Conservation (phyloP, 352 stramenopile species). For the Globisporangium cylindrosporum region DNA sequence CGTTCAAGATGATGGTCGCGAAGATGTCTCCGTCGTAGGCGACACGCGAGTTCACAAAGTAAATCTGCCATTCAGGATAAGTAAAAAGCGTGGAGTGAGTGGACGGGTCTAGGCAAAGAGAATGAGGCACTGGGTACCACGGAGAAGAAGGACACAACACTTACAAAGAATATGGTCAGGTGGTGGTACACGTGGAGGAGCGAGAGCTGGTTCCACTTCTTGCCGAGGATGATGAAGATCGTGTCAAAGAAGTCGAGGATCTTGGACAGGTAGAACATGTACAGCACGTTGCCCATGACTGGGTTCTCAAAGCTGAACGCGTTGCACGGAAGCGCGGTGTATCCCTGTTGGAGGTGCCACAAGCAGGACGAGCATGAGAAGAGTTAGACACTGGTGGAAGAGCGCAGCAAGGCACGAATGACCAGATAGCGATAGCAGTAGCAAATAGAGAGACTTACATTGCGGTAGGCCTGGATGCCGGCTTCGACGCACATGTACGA, state of each 20-base stretch:
- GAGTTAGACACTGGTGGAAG: background rate
- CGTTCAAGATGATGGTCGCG: slow-evolving; percentile 95
- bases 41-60: slow-evolving; percentile 95
- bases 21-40: slow-evolving; percentile 97
- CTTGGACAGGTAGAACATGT: slow-evolving; percentile 99
- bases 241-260: slow-evolving; percentile 92
- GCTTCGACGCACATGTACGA: slow-evolving; percentile 97
- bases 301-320: slow-evolving; percentile 86
- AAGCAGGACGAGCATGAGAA: too few relatives aligned
- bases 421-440: background rate
- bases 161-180: slow-evolving; percentile 92
- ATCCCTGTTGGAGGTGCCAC: slow-evolving; percentile 36
- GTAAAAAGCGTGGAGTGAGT: background rate
- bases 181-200: slow-evolving; percentile 99
- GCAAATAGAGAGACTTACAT: slow-evolving; percentile 30
- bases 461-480: slow-evolving; percentile 90
- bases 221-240: slow-evolving; percentile 98
- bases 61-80: slow-evolving; percentile 60
- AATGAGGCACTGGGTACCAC: background rate
- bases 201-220: slow-evolving; percentile 97
- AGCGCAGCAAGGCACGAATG: background rate
- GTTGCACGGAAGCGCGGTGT: slow-evolving; percentile 93
- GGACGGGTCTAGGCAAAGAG: too few relatives aligned
- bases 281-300: slow-evolving; percentile 94
- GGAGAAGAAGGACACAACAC: slow-evolving; percentile 5